These are phyloP conservation scores for Backusella tarrabulga DNA, from an alignment of 192 early-diverging fungal species.

Conservation along the genomic window DNA sequence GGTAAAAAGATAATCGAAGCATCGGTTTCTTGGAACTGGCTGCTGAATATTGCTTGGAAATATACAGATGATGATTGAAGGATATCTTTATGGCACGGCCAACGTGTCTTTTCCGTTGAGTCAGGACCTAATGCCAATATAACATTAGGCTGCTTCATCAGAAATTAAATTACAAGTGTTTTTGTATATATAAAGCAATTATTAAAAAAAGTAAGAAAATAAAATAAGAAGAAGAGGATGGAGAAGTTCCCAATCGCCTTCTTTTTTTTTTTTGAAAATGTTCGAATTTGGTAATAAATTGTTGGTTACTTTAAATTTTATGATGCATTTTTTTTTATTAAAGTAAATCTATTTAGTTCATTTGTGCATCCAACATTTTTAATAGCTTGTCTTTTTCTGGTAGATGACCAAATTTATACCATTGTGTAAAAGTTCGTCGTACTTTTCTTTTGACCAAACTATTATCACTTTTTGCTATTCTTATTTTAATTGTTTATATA, in stretches of 20 bases:
- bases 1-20: constrained; percentile 23
- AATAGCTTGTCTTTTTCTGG: constrained; percentile 3
- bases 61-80: constrained; percentile 17
- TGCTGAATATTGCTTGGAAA: constrained; percentile 29
- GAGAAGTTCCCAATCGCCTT: background rate
- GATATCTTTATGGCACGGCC: constrained; percentile 19
- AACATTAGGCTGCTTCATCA: constrained; percentile 11
- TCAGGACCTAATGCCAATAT: constrained; percentile 17
- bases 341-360: background rate
- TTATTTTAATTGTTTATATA: background rate
- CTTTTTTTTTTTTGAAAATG: background rate
- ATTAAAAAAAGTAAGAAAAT: background rate
- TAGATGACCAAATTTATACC: background rate
- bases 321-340: background rate
- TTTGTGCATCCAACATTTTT: background rate
- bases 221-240: background rate
- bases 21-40: constrained; percentile 22
- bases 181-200: background rate
- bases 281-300: background rate
- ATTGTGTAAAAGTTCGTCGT: background rate
- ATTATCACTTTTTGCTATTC: background rate
- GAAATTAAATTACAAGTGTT: background rate
- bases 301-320: background rate
- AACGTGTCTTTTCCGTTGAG: background rate
- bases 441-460: background rate